Percentiles rank a stretch among this genome's conserved stretches.
phyloP scores from a whole-genome alignment of 805 yeast species.

The Grigorovia yakushimaensis region DNA sequence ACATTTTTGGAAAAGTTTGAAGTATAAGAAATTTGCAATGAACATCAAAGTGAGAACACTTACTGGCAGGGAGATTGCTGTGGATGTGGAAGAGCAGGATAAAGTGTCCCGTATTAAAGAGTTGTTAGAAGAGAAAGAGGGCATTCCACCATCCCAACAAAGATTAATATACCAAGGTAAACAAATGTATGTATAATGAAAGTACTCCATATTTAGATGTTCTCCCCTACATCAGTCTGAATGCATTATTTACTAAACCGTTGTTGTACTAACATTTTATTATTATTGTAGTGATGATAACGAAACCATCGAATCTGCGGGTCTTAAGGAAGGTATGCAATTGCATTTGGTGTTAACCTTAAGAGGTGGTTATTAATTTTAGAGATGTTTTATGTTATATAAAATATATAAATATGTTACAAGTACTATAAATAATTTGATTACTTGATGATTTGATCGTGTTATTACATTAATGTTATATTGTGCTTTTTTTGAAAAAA shows the following conservation, averaged over 20 bases:
- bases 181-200: constrained; percentile 51
- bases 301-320: constrained; percentile 57
- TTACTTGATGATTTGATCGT: too few relatives aligned
- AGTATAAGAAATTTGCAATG: constrained; percentile 3
- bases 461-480: too few relatives aligned
- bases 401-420: not conserved
- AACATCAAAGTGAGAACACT: constrained; percentile 24
- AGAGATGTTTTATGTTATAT: not conserved
- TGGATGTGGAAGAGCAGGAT: constrained; percentile 28
- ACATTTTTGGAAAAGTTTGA: not conserved
- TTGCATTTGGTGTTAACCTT: constrained; percentile 85
- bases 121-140: constrained; percentile 89
- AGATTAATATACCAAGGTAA: constrained; percentile 83
- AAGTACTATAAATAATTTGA: too few relatives aligned
- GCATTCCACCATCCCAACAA: constrained; percentile 95
- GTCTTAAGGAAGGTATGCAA: constrained; percentile 77
- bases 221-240: not conserved
- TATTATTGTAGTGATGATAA: constrained; percentile 53
- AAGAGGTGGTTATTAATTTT: constrained; percentile 64
- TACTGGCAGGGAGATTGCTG: constrained; percentile 30
- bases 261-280: too few relatives aligned
- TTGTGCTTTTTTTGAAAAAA: too few relatives aligned
- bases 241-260: too few relatives aligned
- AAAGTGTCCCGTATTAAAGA: constrained; percentile 69
- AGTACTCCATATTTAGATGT: too few relatives aligned